Percentiles rank a stretch among this genome's conserved stretches.
Conservation (phyloP, 371 early-diverging fungal genomes). For the Smittium mucronatum region DNA sequence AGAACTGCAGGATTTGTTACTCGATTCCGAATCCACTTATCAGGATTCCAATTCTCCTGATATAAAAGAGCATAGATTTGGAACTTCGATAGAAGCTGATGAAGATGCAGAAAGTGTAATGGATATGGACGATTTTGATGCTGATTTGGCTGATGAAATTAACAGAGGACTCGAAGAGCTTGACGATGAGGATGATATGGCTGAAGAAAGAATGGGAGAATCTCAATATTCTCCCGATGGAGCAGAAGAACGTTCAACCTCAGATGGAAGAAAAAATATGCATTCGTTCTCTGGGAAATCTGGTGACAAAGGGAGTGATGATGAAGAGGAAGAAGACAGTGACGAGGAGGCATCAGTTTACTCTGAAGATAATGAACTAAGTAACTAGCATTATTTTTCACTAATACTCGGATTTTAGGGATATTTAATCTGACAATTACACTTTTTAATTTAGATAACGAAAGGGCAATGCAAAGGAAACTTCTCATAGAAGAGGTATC, state of each 20-base stretch:
- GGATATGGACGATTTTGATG: conserved; percentile 36
- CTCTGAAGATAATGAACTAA: conserved; percentile 26
- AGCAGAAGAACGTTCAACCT: conserved; percentile 22
- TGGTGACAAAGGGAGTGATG: conserved; percentile 21
- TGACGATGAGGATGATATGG: conserved; percentile 30
- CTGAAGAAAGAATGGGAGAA: conserved; percentile 24
- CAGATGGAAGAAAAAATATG: conserved; percentile 27
- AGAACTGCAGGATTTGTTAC: neutral
- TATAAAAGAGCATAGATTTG: neutral
- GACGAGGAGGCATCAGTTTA: conserved; percentile 21
- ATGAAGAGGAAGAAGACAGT: conserved; percentile 31
- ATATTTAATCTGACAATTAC: no score
- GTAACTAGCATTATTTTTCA: neutral
- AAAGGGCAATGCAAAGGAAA: conserved; percentile 31
- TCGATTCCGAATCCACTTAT: neutral
- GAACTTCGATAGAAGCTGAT: conserved; percentile 14
- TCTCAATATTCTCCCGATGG: conserved; percentile 24
- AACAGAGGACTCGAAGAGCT: conserved; percentile 35
- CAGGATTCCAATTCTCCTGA: neutral
- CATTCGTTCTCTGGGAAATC: conserved; percentile 22
- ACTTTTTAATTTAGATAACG: conserved; percentile 17
- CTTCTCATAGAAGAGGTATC: conserved; percentile 39
- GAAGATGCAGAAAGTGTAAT: conserved; percentile 22
- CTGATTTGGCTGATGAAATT: conserved; percentile 37
- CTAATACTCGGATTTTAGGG: no score